Base-by-base conservation (phyloP, 2,329 filamentous ascomycete genomes). In the Tolypocladium nubicola region DNA sequence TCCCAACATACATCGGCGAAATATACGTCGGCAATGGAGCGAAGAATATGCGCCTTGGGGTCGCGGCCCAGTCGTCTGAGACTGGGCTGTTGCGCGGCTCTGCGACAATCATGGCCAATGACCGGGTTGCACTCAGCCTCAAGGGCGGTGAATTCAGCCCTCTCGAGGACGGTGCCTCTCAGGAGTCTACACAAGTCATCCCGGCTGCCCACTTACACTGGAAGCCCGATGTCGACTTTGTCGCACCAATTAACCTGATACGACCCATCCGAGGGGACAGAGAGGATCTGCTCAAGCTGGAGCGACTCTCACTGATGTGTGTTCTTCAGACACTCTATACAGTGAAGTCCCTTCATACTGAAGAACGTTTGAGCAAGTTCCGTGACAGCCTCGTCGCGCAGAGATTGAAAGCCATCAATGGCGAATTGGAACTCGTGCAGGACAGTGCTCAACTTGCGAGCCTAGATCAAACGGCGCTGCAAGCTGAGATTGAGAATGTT, bases 221-320 rank as follows among this genome's bases (percentile, higher is more conserved):
- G 57, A 52, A 54, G 13, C 52, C 55, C 7, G 39, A 59, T 33
- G 21, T 59, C 19, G 55, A 59, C 16, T 57, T 59, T 16, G 23
- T 56, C 4, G 38, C 53, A 11, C 57, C 43, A 23, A 19, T 14
- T 19, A 54, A 52, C 52, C 40, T 57, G 19, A 54, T 57, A 8
- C 49, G 33, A 21, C 50, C 49, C 3, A 21, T 26, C 14, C 19
- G 19, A 39, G 35, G 52, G 7, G 21, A 53, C 26, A 56, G 39
- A n/a, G 43, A n/a, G 26, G 16, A 47, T 10, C 39, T 53, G 4
- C 52, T 53, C 2, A 53, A 26, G 2, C 21, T 53, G 13, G 52
- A 53, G 52, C n/a, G 37, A 8, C 16, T 60, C 3, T 35, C 45
- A 19, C 54, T 57, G 3, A 19, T 59, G 26, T 53, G 49, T 19